phyloP scores from a whole-genome alignment of 768 basidiomycete species.

The Russula sp. region DNA sequence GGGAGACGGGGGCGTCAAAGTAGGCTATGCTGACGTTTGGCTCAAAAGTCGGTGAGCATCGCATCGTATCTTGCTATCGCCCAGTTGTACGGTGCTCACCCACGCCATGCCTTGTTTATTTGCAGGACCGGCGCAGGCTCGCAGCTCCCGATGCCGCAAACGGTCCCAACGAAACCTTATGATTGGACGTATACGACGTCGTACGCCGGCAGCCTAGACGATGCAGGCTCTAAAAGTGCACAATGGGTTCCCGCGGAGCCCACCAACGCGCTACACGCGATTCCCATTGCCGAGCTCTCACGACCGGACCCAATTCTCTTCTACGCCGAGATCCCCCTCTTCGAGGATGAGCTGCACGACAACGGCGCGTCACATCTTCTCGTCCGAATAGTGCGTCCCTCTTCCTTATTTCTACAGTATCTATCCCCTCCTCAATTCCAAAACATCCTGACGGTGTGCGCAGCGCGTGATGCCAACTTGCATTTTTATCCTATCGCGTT shows the following conservation, averaged over 20 bases:
- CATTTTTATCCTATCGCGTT: slow-evolving; percentile 82
- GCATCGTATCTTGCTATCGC: not conserved
- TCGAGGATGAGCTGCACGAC: slow-evolving; percentile 96
- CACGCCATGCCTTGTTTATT: slow-evolving; percentile 3
- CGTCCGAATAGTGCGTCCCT: slow-evolving; percentile 71
- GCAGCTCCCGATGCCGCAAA: slow-evolving; percentile 56
- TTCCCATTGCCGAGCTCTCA: slow-evolving; percentile 80
- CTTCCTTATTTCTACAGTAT: not conserved
- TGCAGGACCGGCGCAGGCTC: slow-evolving; percentile 68
- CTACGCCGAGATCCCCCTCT: slow-evolving; percentile 91
- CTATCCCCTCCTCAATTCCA: not conserved
- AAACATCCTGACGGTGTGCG: not conserved
- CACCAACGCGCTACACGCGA: slow-evolving; percentile 49
- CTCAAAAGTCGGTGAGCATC: slow-evolving; percentile 68
- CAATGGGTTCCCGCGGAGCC: slow-evolving; percentile 52
- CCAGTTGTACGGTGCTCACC: not conserved
- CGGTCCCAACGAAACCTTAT: slow-evolving; percentile 75
- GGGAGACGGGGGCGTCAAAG: slow-evolving; percentile 90
- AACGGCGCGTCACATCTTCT: slow-evolving; percentile 84
- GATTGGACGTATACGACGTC: slow-evolving; percentile 98
- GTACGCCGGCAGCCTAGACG: slow-evolving; percentile 55
- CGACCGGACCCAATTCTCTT: slow-evolving; percentile 95
- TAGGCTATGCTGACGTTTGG: slow-evolving; percentile 94
- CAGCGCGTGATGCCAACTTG: slow-evolving; percentile 97
- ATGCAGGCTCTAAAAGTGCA: slow-evolving; percentile 22